Evolutionary conservation across 306 rosid species (phyloP).

Genomic region (Gleditsia sinensis): DNA sequence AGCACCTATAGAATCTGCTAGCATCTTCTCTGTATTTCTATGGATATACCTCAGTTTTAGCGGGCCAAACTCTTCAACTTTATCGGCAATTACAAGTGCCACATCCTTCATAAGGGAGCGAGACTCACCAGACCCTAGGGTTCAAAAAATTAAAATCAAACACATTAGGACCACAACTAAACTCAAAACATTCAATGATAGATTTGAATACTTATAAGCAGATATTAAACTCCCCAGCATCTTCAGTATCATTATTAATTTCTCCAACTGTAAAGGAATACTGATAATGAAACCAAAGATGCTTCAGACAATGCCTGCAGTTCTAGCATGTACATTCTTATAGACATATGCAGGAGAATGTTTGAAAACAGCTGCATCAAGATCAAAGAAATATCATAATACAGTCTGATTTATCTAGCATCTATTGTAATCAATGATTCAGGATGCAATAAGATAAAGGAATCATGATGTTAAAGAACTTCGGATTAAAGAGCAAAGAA

Average conservation of each 20-base stretch:
- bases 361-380: neutral
- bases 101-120: constrained; percentile 76
- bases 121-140: constrained; percentile 86
- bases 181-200: neutral
- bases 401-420: neutral
- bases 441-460: neutral
- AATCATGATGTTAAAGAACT: neutral
- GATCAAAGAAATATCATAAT: neutral
- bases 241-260: no score
- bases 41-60: constrained; percentile 65
- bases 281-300: neutral
- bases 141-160: constrained; percentile 39
- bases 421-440: neutral
- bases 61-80: constrained; percentile 42
- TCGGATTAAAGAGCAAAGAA: neutral
- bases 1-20: constrained; percentile 69
- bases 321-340: neutral
- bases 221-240: no score
- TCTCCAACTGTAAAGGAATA: neutral
- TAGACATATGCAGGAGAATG: neutral
- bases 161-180: neutral
- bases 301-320: neutral
- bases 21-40: constrained; percentile 57
- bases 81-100: constrained; percentile 33
- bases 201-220: neutral